Percentiles rank a stretch among this genome's conserved stretches.
phyloP scores from a whole-genome alignment of 306 rosid genomes.

The Nissolia schottii region DNA sequence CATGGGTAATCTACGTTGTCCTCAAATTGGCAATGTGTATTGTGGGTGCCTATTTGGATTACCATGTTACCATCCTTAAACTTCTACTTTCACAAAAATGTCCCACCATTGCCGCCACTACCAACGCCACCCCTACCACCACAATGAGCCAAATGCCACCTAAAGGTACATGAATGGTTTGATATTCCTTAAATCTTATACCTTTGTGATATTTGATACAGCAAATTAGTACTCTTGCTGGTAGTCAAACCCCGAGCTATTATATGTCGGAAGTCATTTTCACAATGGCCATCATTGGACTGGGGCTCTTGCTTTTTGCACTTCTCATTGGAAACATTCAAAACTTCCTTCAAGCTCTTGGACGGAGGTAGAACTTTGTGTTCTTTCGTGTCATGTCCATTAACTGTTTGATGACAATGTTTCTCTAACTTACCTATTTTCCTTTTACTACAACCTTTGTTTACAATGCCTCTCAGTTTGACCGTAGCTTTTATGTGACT shows the following conservation, averaged over 20 bases:
- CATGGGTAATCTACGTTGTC: too few relatives aligned
- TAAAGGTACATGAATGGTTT: background rate
- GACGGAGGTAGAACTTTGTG: constrained; percentile 49
- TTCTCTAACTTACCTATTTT: background rate
- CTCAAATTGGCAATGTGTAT: too few relatives aligned
- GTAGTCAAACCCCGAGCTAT: constrained; percentile 71
- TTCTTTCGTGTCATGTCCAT: background rate
- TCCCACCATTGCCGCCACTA: too few relatives aligned
- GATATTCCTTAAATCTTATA: background rate
- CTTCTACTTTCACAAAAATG: too few relatives aligned
- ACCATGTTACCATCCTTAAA: too few relatives aligned
- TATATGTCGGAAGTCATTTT: constrained; percentile 72
- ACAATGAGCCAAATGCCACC: too few relatives aligned
- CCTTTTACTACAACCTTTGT: background rate
- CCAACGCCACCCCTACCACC: too few relatives aligned
- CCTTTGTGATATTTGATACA: constrained; percentile 32
- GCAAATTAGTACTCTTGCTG: constrained; percentile 94
- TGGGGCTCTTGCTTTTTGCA: constrained; percentile 85
- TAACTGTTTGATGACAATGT: background rate
- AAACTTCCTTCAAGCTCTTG: constrained; percentile 90
- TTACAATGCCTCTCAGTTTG: background rate
- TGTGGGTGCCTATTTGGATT: too few relatives aligned
- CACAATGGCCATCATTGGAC: constrained; percentile 68
- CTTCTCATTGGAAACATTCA: constrained; percentile 90
- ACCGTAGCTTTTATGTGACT: background rate